Evolutionary conservation across 768 basidiomycete genomes (phyloP).

Genomic region (Lentinula sp.): DNA sequence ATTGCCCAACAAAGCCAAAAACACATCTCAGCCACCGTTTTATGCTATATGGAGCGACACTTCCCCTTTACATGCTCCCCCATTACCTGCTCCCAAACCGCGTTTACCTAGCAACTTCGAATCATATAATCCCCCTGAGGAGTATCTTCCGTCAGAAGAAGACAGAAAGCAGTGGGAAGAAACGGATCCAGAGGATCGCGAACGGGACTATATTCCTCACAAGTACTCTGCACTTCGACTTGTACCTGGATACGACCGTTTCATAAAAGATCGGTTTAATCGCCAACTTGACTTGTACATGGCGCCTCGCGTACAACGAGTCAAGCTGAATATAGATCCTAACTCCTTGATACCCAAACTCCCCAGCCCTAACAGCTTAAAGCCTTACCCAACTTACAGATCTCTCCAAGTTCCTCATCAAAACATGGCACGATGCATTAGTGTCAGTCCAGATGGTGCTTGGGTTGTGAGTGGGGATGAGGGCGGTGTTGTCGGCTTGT

Average conservation of each 20-base stretch:
- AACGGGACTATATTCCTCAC: slow-evolving; percentile 82
- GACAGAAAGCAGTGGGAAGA: slow-evolving; percentile 82
- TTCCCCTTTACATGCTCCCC: slow-evolving; percentile 71
- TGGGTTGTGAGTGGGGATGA: slow-evolving; percentile 95
- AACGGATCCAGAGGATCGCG: slow-evolving; percentile 82
- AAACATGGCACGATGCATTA: slow-evolving; percentile 66
- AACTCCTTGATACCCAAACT: slow-evolving; percentile 89
- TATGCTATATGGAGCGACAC: slow-evolving; percentile 88
- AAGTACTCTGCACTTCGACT: slow-evolving; percentile 81
- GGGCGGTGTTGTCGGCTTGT: slow-evolving; percentile 76
- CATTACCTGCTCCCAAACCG: slow-evolving; percentile 89
- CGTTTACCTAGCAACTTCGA: slow-evolving; percentile 89
- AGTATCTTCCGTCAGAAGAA: slow-evolving; percentile 83
- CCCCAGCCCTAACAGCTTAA: slow-evolving; percentile 84
- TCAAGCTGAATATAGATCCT: slow-evolving; percentile 88
- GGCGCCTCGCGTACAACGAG: slow-evolving; percentile 84
- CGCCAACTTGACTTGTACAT: slow-evolving; percentile 95
- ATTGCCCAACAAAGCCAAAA: slow-evolving; percentile 80
- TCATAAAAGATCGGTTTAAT: slow-evolving; percentile 91
- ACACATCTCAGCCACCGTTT: slow-evolving; percentile 53
- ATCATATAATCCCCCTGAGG: slow-evolving; percentile 97
- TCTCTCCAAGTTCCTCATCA: slow-evolving; percentile 68
- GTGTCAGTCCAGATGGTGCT: slow-evolving; percentile 80
- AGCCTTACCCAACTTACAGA: slow-evolving; percentile 89
- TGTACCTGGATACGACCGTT: slow-evolving; percentile 86